These are phyloP conservation scores for Kodamaea restingae DNA, from an alignment of 805 yeast species.

Conservation along the genomic window DNA sequence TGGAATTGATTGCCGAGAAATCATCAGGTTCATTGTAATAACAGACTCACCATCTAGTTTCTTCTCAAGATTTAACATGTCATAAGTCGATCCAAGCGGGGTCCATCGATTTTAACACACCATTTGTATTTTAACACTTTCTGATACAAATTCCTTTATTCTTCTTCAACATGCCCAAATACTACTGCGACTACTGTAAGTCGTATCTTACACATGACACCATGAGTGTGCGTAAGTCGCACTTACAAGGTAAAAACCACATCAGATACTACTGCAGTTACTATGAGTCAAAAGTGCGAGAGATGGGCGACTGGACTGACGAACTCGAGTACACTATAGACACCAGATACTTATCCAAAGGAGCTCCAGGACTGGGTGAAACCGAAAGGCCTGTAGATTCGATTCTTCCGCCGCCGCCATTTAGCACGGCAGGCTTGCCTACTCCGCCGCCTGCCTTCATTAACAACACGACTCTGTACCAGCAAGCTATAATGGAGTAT, in stretches of 20 bases:
- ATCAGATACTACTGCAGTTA: constrained; percentile 67
- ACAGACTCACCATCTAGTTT: too few species aligned
- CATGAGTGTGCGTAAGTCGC: constrained; percentile 79
- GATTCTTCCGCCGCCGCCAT: constrained; percentile 33
- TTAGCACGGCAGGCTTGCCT: constrained; percentile 24
- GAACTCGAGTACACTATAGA: constrained; percentile 34
- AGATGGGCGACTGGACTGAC: constrained; percentile 28
- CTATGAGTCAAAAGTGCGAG: constrained; percentile 48
- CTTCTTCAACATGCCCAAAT: constrained; percentile 50
- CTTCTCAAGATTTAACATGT: too few species aligned
- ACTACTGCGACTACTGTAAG: constrained; percentile 82
- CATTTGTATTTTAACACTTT: too few species aligned
- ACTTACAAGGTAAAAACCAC: constrained; percentile 74
- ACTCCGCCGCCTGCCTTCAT: constrained; percentile 33
- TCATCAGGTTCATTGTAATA: too few species aligned
- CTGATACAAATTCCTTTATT: background rate
- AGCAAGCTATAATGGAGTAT: constrained; percentile 13
- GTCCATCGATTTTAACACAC: too few species aligned
- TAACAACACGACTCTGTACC: constrained; percentile 21
- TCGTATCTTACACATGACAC: constrained; percentile 84
- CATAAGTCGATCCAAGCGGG: too few species aligned
- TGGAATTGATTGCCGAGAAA: too few species aligned
- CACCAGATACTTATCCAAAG: constrained; percentile 29
- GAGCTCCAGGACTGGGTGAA: constrained; percentile 27
- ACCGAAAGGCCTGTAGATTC: constrained; percentile 18